phyloP scores from a whole-genome alignment of 2,329 filamentous ascomycete genomes.

The Hawksworthiomyces lignivorus region DNA sequence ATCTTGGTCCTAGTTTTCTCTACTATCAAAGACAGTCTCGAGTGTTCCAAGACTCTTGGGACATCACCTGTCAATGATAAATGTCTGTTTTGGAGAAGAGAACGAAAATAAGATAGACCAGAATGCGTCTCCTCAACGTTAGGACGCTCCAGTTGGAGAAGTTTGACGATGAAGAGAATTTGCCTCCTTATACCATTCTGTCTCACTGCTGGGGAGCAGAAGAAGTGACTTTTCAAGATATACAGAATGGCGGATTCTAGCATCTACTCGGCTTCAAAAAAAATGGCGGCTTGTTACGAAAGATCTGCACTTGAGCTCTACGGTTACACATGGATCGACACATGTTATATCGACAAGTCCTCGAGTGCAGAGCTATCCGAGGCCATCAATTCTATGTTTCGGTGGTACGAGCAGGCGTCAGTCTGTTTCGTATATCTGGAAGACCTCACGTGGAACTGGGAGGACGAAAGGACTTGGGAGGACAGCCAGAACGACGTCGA shows the following conservation, averaged over 20 bases:
- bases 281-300: background rate
- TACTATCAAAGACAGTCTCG: too few species aligned
- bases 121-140: conserved; percentile 1
- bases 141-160: background rate
- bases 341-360: conserved; percentile 15
- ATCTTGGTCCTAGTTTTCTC: too few species aligned
- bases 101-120: background rate
- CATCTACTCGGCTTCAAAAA: conserved; percentile 1
- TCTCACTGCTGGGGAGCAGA: conserved; percentile 13
- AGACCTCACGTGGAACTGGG: background rate
- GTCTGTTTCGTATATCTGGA: conserved; percentile 11
- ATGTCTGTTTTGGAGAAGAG: too few species aligned
- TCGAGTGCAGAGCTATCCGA: conserved; percentile 11
- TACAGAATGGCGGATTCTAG: background rate
- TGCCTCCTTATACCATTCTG: conserved; percentile 13
- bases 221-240: conserved; percentile 6
- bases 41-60: too few species aligned
- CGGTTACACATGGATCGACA: conserved; percentile 12
- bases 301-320: background rate
- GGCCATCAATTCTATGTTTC: conserved; percentile 15
- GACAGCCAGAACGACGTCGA: too few species aligned
- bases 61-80: too few species aligned
- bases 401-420: conserved; percentile 5
- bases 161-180: background rate
- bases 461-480: too few species aligned